Percentiles rank a stretch among this genome's conserved stretches.
These are phyloP conservation scores for Verbena officinalis DNA, from an alignment of 257 asterid species.

Conservation along the genomic window DNA sequence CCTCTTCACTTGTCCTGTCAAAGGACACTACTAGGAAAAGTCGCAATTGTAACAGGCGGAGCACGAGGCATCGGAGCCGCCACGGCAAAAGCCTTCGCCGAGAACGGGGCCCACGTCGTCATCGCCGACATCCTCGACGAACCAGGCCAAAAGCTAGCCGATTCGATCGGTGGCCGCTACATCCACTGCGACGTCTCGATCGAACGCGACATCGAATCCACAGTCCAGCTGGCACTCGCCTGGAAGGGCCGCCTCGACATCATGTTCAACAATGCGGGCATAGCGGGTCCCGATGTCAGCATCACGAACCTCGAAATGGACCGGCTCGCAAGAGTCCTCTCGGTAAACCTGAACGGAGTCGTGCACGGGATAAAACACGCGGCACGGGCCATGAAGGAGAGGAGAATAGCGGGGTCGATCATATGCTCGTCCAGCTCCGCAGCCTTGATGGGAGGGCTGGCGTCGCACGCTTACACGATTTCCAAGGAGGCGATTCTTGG, in stretches of 20 bases:
- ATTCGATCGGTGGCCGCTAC: conserved; percentile 50
- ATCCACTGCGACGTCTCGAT: conserved; percentile 69
- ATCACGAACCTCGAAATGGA: conserved; percentile 64
- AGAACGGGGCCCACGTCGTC: conserved; percentile 63
- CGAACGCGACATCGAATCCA: conserved; percentile 59
- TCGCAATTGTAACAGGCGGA: conserved; percentile 81
- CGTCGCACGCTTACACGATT: conserved; percentile 70
- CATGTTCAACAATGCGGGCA: conserved; percentile 87
- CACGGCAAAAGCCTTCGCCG: conserved; percentile 59
- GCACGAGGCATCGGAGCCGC: conserved; percentile 92
- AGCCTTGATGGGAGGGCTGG: conserved; percentile 78
- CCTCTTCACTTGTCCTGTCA: neutral
- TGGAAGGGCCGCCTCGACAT: conserved; percentile 80
- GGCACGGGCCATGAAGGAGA: conserved; percentile 63
- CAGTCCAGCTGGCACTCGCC: conserved; percentile 43
- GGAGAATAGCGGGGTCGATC: conserved; percentile 50
- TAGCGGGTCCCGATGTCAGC: conserved; percentile 76
- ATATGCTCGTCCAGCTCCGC: conserved; percentile 89
- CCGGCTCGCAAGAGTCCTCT: conserved; percentile 37
- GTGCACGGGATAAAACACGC: conserved; percentile 87
- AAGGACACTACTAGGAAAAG: conserved; percentile 56
- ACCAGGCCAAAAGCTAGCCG: conserved; percentile 51
- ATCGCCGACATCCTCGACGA: conserved; percentile 73
- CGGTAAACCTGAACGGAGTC: conserved; percentile 65
- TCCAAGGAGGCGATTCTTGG: conserved; percentile 81